phyloP scores from a whole-genome alignment of 208 protist species.

The Acanthamoeba triangularis region DNA sequence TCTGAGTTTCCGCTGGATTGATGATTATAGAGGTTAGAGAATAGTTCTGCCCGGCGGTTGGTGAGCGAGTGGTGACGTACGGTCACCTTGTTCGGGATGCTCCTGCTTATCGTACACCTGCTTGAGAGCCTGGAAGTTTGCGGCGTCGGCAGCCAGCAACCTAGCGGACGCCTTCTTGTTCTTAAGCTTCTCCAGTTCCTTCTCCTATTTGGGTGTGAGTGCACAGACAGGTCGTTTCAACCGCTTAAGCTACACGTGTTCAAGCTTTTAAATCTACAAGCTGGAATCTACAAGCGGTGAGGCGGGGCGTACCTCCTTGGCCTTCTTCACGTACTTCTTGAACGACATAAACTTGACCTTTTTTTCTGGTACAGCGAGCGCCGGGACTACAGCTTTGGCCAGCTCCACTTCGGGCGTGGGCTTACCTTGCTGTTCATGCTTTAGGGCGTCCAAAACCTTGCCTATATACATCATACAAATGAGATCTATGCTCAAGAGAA shows the following conservation, averaged over 20 bases:
- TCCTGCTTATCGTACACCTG: neutral
- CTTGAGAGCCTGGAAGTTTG: neutral
- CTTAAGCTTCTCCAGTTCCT: neutral
- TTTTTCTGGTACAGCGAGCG: neutral
- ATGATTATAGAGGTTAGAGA: neutral
- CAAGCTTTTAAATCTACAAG: neutral
- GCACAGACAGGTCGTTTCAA: too few relatives aligned
- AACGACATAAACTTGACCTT: slow-evolving; percentile 64
- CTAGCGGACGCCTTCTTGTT: neutral
- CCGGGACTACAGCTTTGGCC: neutral
- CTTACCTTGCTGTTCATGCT: too few relatives aligned
- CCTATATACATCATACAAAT: neutral
- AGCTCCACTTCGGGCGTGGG: neutral
- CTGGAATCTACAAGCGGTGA: neutral
- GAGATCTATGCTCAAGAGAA: neutral
- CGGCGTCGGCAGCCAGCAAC: neutral
- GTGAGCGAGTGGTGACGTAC: too few relatives aligned
- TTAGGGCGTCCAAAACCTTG: neutral
- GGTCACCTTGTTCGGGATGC: neutral
- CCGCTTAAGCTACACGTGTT: too few relatives aligned
- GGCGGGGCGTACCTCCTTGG: slow-evolving; percentile 21
- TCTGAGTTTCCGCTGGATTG: neutral
- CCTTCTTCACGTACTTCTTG: slow-evolving; percentile 39
- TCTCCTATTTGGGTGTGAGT: neutral
- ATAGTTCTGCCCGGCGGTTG: too few relatives aligned